Conservation (phyloP, 331 rosid genomes). For the Acacia concinna region DNA sequence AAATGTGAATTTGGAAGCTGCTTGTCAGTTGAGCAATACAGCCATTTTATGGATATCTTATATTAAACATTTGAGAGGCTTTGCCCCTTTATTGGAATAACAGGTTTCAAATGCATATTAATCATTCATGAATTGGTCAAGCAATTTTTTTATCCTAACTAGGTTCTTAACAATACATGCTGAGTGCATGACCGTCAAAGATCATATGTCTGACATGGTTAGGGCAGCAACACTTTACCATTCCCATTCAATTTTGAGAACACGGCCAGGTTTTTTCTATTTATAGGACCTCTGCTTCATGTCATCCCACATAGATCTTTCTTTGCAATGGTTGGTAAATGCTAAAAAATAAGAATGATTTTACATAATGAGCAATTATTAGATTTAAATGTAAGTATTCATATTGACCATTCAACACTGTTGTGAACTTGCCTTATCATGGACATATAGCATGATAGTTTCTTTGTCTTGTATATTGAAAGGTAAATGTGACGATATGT, state of each 20-base stretch:
- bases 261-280: neutral
- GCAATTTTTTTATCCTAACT: neutral
- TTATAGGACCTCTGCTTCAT: constrained; percentile 3
- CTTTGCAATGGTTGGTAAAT: neutral
- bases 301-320: neutral
- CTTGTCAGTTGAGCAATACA: neutral
- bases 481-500: neutral
- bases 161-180: neutral
- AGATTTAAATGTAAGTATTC: neutral
- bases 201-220: neutral
- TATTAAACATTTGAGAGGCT: neutral
- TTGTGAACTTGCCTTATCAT: neutral
- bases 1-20: constrained; percentile 14
- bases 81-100: neutral
- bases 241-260: neutral
- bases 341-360: neutral
- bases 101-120: neutral
- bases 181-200: neutral
- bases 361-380: neutral
- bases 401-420: neutral
- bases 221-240: neutral
- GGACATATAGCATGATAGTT: neutral
- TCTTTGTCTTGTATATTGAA: neutral
- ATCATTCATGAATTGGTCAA: constrained; percentile 1
- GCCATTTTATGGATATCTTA: constrained; percentile 5